Percentiles rank a stretch among this genome's conserved stretches.
Conservation (phyloP, 345 rosid genomes). For the Melastoma malabathricum region DNA sequence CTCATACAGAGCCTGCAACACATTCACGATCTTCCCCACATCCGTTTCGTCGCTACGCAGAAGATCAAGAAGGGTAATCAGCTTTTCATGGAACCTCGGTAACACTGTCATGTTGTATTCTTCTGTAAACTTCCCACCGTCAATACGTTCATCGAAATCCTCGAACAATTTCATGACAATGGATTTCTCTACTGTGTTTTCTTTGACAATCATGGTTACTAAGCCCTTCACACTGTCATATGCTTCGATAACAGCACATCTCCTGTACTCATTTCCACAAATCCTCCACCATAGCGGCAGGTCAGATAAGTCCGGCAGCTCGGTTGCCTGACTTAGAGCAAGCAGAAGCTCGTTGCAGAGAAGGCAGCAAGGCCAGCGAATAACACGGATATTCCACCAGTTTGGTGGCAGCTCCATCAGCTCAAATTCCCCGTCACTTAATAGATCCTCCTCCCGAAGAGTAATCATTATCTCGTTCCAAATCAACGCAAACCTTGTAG, state of each 20-base stretch:
- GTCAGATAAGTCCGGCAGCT: constrained; percentile 63
- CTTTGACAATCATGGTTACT: constrained; percentile 35
- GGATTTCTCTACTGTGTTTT: constrained; percentile 45
- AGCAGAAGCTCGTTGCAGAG: constrained; percentile 83
- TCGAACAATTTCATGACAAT: constrained; percentile 36
- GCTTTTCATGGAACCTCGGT: constrained; percentile 45
- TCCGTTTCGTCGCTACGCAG: constrained; percentile 43
- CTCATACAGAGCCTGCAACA: constrained; percentile 75
- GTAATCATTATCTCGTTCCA: constrained; percentile 75
- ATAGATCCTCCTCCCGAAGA: constrained; percentile 81
- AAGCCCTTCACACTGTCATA: constrained; percentile 69
- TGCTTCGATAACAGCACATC: constrained; percentile 86
- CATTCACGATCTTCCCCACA: constrained; percentile 39
- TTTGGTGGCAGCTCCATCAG: constrained; percentile 74
- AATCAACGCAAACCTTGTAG: constrained; percentile 71
- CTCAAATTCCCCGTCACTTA: constrained; percentile 63
- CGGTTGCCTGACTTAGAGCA: constrained; percentile 66
- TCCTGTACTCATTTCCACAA: constrained; percentile 62
- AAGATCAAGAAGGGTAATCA: constrained; percentile 51
- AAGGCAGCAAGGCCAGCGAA: constrained; percentile 85
- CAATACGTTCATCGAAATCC: constrained; percentile 39
- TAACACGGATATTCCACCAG: constrained; percentile 68
- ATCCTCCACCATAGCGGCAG: constrained; percentile 69
- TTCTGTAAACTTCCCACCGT: constrained; percentile 29
- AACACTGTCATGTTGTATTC: constrained; percentile 30